phyloP scores from a whole-genome alignment of 441 rosid species.

The Adansonia rubrostipa region DNA sequence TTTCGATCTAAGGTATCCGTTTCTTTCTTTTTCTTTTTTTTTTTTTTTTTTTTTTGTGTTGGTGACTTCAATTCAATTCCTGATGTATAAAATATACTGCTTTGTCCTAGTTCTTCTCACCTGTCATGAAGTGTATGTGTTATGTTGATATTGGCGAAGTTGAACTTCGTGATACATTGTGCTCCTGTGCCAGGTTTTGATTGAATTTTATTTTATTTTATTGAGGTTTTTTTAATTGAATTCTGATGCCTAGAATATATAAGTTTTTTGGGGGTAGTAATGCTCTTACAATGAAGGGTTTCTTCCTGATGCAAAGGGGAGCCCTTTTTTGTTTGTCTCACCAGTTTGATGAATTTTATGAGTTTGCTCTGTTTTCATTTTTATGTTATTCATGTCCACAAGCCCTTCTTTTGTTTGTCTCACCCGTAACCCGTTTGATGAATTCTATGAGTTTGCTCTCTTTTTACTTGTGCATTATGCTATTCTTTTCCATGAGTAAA shows the following conservation, averaged over 20 bases:
- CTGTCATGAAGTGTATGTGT: background rate
- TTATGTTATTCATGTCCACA: background rate
- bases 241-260: background rate
- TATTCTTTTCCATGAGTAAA: background rate
- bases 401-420: background rate
- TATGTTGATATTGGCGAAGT: background rate
- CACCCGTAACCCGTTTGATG: background rate
- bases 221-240: background rate
- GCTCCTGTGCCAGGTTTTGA: background rate
- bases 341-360: background rate
- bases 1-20: background rate
- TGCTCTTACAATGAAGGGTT: background rate
- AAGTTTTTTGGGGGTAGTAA: background rate
- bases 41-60: too few relatives aligned
- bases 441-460: background rate
- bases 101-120: background rate
- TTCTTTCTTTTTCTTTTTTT: background rate
- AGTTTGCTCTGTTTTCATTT: background rate
- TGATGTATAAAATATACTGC: background rate
- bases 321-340: background rate
- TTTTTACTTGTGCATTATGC: background rate
- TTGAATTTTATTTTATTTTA: background rate
- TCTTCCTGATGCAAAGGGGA: background rate
- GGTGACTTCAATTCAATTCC: slow-evolving; percentile 8
- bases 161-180: background rate